Evolutionary conservation across 768 basidiomycete species (phyloP), one percentile per base, ranked within the genome.

Genomic region (Lactarius deliciosus): DNA sequence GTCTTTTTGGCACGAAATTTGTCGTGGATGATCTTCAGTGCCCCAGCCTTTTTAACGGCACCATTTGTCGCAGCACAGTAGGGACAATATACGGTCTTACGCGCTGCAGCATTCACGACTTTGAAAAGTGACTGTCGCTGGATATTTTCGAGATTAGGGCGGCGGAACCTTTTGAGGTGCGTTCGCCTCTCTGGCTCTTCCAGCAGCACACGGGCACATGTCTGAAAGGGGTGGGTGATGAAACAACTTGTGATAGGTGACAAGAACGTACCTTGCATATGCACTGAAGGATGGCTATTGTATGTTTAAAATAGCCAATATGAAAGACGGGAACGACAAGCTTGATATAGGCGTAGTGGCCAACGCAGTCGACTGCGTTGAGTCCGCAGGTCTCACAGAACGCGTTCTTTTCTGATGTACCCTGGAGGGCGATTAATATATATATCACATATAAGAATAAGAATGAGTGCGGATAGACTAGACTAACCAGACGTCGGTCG

Each of bases 321-420:
- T 99, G 97, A 76, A 98, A 99, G 22, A 98, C 96, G 0, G 97
- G 97, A 22, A 99, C 88, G 38, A 90, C 87, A 53, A 99, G 84
- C 77, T 97, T 98, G 79, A 99, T 98, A 78, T 98, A 98, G 5
- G 96, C 96, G 75, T 97, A 98, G 77, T 99, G 97, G 1, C 97
- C 97, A 28, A 97, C 96, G 75, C 97, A 99, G 68, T 97, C 94
- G 3, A 94, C 91, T 34, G 93, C 88, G 20, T 85, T 88, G 69
- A 94, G 86, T 9, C 94, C 94, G 73, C 97, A 99, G 0, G 97
- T 99, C 77, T 96, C 92, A 77, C 97, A 99, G 74, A 88, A 90
- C 32, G 90, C 85, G 65, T 82, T 85, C 81, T 98, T 98, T 75
- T 97, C 95, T 47, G 93, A 92, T 5, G 95, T 96, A 53, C 97